Base-by-base conservation (phyloP, 192 early-diverging fungal species). In the Coemansia sp. region DNA sequence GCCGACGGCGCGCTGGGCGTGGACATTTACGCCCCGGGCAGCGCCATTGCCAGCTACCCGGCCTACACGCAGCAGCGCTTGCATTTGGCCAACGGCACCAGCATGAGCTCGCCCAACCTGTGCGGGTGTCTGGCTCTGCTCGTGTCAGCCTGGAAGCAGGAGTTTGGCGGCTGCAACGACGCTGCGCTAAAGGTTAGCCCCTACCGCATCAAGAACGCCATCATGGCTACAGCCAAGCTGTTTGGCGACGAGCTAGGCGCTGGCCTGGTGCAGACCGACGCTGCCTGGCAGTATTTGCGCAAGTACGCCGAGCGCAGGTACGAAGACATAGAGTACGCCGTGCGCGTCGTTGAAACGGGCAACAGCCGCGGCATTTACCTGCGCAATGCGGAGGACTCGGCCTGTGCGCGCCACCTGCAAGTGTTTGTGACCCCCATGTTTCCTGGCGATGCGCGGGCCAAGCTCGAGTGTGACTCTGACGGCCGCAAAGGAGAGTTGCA, bases 61-160 rank as follows among this genome's bases (percentile, higher is more conserved):
- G 78, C 86, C 17, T 99, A 90, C 70, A 85, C 82, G 10, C 72
- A 83, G 11, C 66, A 83, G 39, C 82, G 82, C 23, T 68, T 83
- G 45, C 82, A 85, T 52, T 79, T 90, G 38, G 88, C 87, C 83
- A 97, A 96, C 70, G 96, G 95, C 42, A 97, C 96, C 15, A 88
- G 85, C 50, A 99, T 99, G 96, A 86, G 87, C 41, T 83, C 85
- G 42, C 96, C 96, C 38, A 94, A 94, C 61, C 83, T 84, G 40
- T 89, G 90, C 68, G 91, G 93, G n/a, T 89, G 91, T 62, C 62
- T 93, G 47, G 79, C 89, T 6, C 73, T 95, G 23, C 66, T 98
- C 51, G 68, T 95, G 17, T 94, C 94, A 3, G 95, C 84, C 0
- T 73, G 94, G 61, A 96, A 92, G 76, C 73, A 65, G 25, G 63